Percentiles rank a stretch among this genome's conserved stretches.
These are phyloP conservation scores for Penicillium silybi DNA, from an alignment of 495 filamentous ascomycete genomes.

Conservation along the genomic window DNA sequence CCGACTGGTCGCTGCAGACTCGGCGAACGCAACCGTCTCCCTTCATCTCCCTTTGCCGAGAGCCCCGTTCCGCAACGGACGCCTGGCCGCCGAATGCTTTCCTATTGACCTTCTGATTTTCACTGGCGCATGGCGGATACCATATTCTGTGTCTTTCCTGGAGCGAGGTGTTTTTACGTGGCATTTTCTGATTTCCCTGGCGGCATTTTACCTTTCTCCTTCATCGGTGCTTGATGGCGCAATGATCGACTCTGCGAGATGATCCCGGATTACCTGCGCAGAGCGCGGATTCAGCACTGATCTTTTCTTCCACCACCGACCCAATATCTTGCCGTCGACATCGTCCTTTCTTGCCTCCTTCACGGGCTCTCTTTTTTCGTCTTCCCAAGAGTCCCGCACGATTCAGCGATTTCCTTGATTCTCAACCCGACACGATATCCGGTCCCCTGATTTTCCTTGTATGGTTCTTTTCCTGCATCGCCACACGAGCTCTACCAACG, in stretches of 20 bases:
- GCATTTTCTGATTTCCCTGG: slow-evolving; percentile 12
- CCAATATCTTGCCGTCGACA: slow-evolving; percentile 19
- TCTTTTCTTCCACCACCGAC: neutral
- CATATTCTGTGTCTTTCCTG: slow-evolving; percentile 16
- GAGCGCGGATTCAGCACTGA: slow-evolving; percentile 6
- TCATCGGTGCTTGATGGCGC: slow-evolving; percentile 1
- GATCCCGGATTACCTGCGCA: slow-evolving; percentile 3
- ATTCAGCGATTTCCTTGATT: slow-evolving; percentile 17
- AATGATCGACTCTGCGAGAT: slow-evolving; percentile 4
- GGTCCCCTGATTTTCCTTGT: slow-evolving; percentile 3
- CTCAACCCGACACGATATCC: slow-evolving; percentile 7
- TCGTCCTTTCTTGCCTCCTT: slow-evolving; percentile 19
- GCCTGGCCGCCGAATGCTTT: slow-evolving; percentile 66
- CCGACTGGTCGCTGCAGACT: slow-evolving; percentile 64
- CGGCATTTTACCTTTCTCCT: slow-evolving; percentile 1
- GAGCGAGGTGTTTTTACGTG: slow-evolving; percentile 25
- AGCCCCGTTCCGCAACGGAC: slow-evolving; percentile 52
- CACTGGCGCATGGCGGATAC: slow-evolving; percentile 16
- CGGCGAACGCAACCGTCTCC: slow-evolving; percentile 29
- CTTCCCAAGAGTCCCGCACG: slow-evolving; percentile 10
- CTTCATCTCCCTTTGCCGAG: slow-evolving; percentile 51
- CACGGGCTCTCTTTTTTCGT: slow-evolving; percentile 3
- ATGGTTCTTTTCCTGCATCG: neutral
- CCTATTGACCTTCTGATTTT: slow-evolving; percentile 47
- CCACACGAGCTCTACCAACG: slow-evolving; percentile 10